Percentiles rank a stretch among this genome's conserved stretches.
phyloP scores from a whole-genome alignment of 768 basidiomycete species.

The Hygrophoropsis aurantiaca region DNA sequence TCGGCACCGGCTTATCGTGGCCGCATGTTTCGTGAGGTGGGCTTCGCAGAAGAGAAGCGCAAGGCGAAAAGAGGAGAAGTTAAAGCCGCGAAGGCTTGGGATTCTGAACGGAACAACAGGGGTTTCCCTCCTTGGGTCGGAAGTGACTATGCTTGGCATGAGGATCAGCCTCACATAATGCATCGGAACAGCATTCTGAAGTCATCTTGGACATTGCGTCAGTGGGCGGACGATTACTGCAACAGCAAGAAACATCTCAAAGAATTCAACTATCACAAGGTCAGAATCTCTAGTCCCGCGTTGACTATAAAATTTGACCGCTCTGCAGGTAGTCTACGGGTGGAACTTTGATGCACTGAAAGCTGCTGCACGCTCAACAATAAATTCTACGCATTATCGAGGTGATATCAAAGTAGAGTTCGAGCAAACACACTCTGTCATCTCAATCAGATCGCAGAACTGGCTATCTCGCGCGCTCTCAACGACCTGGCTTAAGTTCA shows the following conservation, averaged over 20 bases:
- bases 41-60: conserved; percentile 34
- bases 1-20: conserved; percentile 66
- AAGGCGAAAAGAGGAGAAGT: conserved; percentile 43
- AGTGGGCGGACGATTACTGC: conserved; percentile 87
- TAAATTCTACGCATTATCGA: conserved; percentile 39
- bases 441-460: conserved; percentile 71
- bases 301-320: conserved; percentile 2
- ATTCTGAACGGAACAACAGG: conserved; percentile 38
- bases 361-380: conserved; percentile 35
- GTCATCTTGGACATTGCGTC: conserved; percentile 61
- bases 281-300: conserved; percentile 16
- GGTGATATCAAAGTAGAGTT: conserved; percentile 48
- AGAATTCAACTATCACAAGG: conserved; percentile 77
- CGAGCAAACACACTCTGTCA: conserved; percentile 40
- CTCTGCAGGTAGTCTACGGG: conserved; percentile 54
- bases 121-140: conserved; percentile 57
- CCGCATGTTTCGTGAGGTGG: conserved; percentile 57
- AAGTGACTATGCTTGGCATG: conserved; percentile 30
- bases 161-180: conserved; percentile 27
- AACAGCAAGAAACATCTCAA: conserved; percentile 68
- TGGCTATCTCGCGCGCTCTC: conserved; percentile 64
- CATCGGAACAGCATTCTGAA: conserved; percentile 30
- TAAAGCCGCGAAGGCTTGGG: conserved; percentile 46
- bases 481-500: conserved; percentile 67
- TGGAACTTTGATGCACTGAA: conserved; percentile 49